Evolutionary conservation across 768 basidiomycete species (phyloP).

Genomic region (Artomyces pyxidatus): DNA sequence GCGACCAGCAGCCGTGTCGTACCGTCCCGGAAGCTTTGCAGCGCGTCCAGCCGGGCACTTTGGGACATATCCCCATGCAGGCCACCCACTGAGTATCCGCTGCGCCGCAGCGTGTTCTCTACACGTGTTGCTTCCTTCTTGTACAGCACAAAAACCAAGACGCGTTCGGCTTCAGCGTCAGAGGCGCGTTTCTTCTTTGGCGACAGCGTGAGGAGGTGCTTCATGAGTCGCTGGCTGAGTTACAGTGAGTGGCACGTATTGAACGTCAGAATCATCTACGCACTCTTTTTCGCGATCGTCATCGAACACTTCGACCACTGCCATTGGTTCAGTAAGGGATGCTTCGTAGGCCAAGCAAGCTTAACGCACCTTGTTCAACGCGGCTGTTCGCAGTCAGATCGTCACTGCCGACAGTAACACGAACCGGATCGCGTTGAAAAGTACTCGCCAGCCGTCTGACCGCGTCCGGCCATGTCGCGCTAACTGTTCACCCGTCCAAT

Average conservation of each 20-base stretch:
- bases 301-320: slow-evolving; percentile 82
- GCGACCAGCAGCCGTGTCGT: slow-evolving; percentile 80
- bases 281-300: slow-evolving; percentile 82
- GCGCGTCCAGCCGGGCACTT: slow-evolving; percentile 69
- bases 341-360: not conserved
- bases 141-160: slow-evolving; percentile 92
- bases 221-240: slow-evolving; percentile 51
- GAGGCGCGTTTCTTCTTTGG: slow-evolving; percentile 55
- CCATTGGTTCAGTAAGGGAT: not conserved
- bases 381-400: slow-evolving; percentile 91
- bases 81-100: slow-evolving; percentile 72
- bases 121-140: slow-evolving; percentile 96
- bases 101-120: slow-evolving; percentile 63
- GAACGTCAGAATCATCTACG: slow-evolving; percentile 26
- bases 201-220: slow-evolving; percentile 43
- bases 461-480: slow-evolving; percentile 96
- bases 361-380: slow-evolving; percentile 63
- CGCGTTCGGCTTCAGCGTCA: slow-evolving; percentile 49
- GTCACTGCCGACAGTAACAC: slow-evolving; percentile 92
- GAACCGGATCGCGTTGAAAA: slow-evolving; percentile 78
- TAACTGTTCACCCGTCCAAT: slow-evolving; percentile 44
- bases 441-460: slow-evolving; percentile 84
- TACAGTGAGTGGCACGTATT: too few species aligned
- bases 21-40: slow-evolving; percentile 84
- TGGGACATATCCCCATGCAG: slow-evolving; percentile 92